Evolutionary conservation across 306 rosid species (phyloP).

Genomic region (Lathyrus tuberosus): DNA sequence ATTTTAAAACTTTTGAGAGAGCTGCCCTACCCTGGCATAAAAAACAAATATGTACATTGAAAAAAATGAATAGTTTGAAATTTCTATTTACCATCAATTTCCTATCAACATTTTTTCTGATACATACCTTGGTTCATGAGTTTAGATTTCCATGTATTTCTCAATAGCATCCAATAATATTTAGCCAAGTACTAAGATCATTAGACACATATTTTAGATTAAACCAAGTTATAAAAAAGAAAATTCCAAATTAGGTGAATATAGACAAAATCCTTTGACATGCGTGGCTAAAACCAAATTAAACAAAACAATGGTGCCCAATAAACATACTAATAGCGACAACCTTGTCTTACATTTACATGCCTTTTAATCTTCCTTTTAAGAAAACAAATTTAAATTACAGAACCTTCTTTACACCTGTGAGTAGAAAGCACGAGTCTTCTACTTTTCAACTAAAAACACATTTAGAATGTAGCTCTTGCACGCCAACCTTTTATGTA

Average conservation of each 20-base stretch:
- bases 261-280: conserved; percentile 35
- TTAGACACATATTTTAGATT: background rate
- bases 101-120: background rate
- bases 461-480: conserved; percentile 39
- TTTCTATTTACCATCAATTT: background rate
- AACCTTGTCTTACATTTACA: conserved; percentile 38
- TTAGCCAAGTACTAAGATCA: conserved; percentile 4
- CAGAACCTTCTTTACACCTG: conserved; percentile 41
- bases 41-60: no score
- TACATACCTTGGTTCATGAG: background rate
- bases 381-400: conserved; percentile 37
- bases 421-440: conserved; percentile 43
- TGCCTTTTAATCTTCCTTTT: conserved; percentile 38
- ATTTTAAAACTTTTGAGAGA: no score
- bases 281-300: conserved; percentile 37
- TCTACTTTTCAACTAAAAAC: conserved; percentile 45
- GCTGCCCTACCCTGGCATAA: no score
- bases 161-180: conserved; percentile 31
- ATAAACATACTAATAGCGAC: conserved; percentile 32
- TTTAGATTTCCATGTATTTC: conserved; percentile 33
- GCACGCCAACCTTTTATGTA: conserved; percentile 51
- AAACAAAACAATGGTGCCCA: conserved; percentile 42
- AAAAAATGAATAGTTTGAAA: no score
- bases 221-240: no score
- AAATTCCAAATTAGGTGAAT: conserved; percentile 31